Evolutionary conservation across 2,329 filamentous ascomycete genomes (phyloP).

Genomic region (Botrytis byssoidea): DNA sequence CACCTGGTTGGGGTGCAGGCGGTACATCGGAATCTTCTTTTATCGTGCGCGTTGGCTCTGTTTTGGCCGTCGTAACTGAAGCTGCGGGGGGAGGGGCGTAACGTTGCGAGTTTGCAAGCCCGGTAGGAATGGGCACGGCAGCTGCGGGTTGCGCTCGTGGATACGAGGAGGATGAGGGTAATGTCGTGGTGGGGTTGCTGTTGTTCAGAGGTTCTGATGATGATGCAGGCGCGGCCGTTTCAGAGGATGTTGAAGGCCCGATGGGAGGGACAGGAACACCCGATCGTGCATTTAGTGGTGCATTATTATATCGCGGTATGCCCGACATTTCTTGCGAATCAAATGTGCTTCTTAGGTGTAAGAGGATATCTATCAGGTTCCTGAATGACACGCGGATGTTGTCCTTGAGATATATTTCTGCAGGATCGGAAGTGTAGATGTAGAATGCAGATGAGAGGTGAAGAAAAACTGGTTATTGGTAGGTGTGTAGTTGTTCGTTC

Average conservation of each 20-base stretch:
- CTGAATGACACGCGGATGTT: neutral
- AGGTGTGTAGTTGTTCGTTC: neutral
- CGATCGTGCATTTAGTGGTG: conserved; percentile 54
- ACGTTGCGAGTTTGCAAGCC: conserved; percentile 2
- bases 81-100: conserved; percentile 36
- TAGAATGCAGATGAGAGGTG: neutral
- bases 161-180: conserved; percentile 37
- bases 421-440: conserved; percentile 11
- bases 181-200: conserved; percentile 35
- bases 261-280: conserved; percentile 35
- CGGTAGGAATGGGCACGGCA: conserved; percentile 37
- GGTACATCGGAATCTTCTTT: conserved; percentile 43
- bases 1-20: conserved; percentile 57
- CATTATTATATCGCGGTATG: conserved; percentile 58
- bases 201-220: conserved; percentile 25
- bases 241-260: conserved; percentile 40
- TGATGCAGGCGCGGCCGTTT: conserved; percentile 42
- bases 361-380: conserved; percentile 10
- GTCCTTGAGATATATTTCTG: conserved; percentile 9
- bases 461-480: conserved; percentile 16
- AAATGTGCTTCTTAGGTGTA: neutral
- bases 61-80: conserved; percentile 27
- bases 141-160: conserved; percentile 50
- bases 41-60: conserved; percentile 45
- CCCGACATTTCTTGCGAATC: conserved; percentile 52